Percentiles rank a stretch among this genome's conserved stretches.
Evolutionary conservation across 192 early-diverging fungal species (phyloP).

Genomic region (Linnemannia schmuckeri): DNA sequence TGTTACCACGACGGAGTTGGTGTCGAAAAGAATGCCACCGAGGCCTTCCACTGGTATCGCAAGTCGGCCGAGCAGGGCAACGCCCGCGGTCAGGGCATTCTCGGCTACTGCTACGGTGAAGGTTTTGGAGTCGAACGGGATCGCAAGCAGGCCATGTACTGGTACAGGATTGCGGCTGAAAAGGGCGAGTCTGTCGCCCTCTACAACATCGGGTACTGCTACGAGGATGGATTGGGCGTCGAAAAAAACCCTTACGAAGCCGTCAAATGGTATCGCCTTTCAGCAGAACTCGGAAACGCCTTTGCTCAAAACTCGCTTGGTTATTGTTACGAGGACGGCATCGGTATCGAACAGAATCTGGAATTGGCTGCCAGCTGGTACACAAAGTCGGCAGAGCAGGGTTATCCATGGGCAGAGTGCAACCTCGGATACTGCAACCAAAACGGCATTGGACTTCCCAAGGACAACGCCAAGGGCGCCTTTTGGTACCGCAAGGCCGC

Average conservation of each 20-base stretch:
- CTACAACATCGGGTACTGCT: constrained; percentile 85
- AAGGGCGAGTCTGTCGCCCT: constrained; percentile 84
- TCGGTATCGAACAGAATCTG: constrained; percentile 69
- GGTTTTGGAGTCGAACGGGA: constrained; percentile 70
- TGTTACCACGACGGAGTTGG: constrained; percentile 86
- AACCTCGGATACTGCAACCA: constrained; percentile 86
- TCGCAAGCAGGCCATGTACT: constrained; percentile 65
- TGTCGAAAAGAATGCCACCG: constrained; percentile 70
- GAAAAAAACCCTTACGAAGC: constrained; percentile 62
- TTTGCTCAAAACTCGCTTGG: constrained; percentile 90
- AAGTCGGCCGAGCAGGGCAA: constrained; percentile 68
- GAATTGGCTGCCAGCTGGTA: constrained; percentile 71
- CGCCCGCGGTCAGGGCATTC: constrained; percentile 68
- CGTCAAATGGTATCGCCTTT: constrained; percentile 75
- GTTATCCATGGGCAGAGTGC: constrained; percentile 71
- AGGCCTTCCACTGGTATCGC: constrained; percentile 75
- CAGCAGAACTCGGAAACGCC: constrained; percentile 82
- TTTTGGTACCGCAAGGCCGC: constrained; percentile 74
- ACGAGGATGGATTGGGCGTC: constrained; percentile 82
- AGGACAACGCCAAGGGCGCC: constrained; percentile 63
- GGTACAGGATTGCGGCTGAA: constrained; percentile 73
- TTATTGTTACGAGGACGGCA: constrained; percentile 90
- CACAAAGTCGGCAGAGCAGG: constrained; percentile 62
- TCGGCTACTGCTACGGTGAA: constrained; percentile 72
- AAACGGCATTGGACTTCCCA: constrained; percentile 69